A percentile compares a stretch with the other conserved stretches of the same genome.
Evolutionary conservation across 352 stramenopile genomes (phyloP).

Genomic region (Phytophthora ramorum): DNA sequence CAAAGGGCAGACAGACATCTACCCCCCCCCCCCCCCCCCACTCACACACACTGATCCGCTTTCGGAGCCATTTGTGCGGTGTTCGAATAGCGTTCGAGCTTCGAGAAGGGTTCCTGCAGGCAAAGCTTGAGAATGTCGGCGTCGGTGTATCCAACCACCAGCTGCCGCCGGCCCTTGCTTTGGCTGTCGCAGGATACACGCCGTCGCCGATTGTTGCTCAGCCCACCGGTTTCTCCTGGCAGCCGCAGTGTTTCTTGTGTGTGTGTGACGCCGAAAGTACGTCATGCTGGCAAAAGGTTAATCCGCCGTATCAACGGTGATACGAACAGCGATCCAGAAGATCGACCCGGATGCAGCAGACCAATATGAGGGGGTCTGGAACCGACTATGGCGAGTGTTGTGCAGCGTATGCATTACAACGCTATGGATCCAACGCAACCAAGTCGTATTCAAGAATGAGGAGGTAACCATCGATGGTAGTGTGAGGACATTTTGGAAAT

Average conservation of each 20-base stretch:
- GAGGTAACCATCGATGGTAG: too few species aligned
- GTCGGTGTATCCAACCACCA: constrained; percentile 23
- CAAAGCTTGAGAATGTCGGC: constrained; percentile 2
- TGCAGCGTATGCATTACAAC: too few species aligned
- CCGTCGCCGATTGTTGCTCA: constrained; percentile 6
- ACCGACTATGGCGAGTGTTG: too few species aligned
- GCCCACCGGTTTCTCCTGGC: background rate
- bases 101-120: background rate
- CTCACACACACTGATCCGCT: background rate
- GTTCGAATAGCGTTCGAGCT: constrained; percentile 1
- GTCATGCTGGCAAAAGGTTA: background rate
- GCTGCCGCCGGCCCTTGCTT: constrained; percentile 11
- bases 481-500: too few species aligned
- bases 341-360: too few species aligned
- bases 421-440: too few species aligned
- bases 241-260: background rate
- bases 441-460: too few species aligned
- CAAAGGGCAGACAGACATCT: background rate
- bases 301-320: too few species aligned
- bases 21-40: too few species aligned
- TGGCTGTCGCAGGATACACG: constrained; percentile 28
- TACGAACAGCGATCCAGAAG: too few species aligned
- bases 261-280: background rate
- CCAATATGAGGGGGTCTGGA: too few species aligned
- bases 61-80: constrained; percentile 4